Base-by-base conservation (phyloP, 192 early-diverging fungal genomes). In the Physocladia obscura region DNA sequence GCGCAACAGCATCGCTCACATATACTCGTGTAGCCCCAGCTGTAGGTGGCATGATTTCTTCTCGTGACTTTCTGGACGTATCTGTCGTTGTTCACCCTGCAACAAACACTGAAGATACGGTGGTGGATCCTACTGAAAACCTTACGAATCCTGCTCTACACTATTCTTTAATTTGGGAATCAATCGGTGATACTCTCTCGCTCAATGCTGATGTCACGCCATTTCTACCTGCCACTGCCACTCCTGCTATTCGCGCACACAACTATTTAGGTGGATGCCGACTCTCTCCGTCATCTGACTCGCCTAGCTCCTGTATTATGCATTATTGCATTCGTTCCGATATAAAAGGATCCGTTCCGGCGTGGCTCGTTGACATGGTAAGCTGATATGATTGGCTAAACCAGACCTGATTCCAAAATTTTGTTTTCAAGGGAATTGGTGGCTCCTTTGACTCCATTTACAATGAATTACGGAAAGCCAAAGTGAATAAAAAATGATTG, bases 361-460 rank as follows among this genome's bases (percentile, higher is more conserved):
- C 31, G 11, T 65, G 62, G 62, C 24, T 65, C 4, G 62, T 65
- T 2, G 62, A 65, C 62, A 51, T 65, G 62, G n/a, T n/a, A n/a
- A n/a, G n/a, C n/a, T n/a, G n/a, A n/a, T n/a, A n/a, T n/a, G n/a
- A n/a, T n/a, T n/a, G n/a, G n/a, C n/a, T n/a, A n/a, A n/a, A n/a
- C n/a, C n/a, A n/a, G n/a, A n/a, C n/a, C n/a, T n/a, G n/a, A n/a
- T n/a, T n/a, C n/a, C n/a, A n/a, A n/a, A n/a, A n/a, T n/a, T n/a
- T n/a, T n/a, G n/a, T n/a, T n/a, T n/a, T n/a, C n/a, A n/a, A n/a
- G n/a, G 62, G 62, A 4, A 38, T 32, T 6, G 62, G 62, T 6
- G 31, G 62, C 21, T 24, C 62, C 0, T 32, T 65, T 4, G 62
- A 65, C 8, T 38, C 34, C 29, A 50, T 65, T n/a, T 65, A 51